Conservation (phyloP, 305 asterid genomes). For the Striga hermonthica region DNA sequence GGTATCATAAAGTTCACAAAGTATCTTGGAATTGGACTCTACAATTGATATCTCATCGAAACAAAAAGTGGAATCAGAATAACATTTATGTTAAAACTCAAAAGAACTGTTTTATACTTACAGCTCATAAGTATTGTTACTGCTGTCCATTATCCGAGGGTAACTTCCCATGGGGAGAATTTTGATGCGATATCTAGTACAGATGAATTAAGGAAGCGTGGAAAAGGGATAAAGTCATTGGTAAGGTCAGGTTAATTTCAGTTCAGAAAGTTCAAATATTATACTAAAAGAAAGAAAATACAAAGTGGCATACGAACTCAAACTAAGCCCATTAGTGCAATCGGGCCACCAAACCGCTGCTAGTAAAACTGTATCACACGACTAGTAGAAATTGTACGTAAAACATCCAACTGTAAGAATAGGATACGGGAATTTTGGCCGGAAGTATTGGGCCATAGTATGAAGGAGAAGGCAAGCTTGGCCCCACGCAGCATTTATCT, state of each 20-base stretch:
- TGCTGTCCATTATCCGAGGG: conserved; percentile 92
- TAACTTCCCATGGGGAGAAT: conserved; percentile 98
- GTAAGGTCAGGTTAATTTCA: conserved; percentile 13
- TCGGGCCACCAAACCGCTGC: too few relatives aligned
- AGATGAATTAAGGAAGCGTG: conserved; percentile 43
- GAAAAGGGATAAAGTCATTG: conserved; percentile 20
- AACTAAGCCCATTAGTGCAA: too few relatives aligned
- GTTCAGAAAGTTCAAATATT: conserved; percentile 17
- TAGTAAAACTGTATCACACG: not conserved
- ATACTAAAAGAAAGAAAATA: not conserved
- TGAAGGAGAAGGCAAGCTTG: conserved; percentile 99
- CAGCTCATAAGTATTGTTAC: conserved; percentile 86
- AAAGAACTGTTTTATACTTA: conserved; percentile 43
- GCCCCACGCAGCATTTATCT: conserved; percentile 99
- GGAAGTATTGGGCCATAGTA: conserved; percentile 94
- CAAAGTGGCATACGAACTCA: not conserved
- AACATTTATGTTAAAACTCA: conserved; percentile 16
- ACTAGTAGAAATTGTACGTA: conserved; percentile 18
- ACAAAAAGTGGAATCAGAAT: not conserved
- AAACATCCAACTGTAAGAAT: conserved; percentile 14
- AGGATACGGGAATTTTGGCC: conserved; percentile 95
- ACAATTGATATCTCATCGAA: too few relatives aligned
- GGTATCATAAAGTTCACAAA: too few relatives aligned
- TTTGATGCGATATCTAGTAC: conserved; percentile 79
- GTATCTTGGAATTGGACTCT: too few relatives aligned